Evolutionary conservation across 2,329 filamentous ascomycete species (phyloP), one percentile per base, ranked within the genome.

Genomic region (Westerdykella sp.): DNA sequence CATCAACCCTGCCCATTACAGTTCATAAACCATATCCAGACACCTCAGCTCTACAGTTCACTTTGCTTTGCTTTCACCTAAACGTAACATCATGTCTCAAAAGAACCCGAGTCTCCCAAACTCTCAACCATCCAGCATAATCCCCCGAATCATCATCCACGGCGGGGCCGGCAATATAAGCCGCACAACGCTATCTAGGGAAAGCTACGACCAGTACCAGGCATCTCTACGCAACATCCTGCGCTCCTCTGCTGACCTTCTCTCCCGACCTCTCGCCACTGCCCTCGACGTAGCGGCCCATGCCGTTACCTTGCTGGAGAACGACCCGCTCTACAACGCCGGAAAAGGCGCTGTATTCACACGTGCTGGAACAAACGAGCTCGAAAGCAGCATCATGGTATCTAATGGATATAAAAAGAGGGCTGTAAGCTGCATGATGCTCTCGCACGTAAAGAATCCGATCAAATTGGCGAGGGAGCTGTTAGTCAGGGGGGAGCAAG

Each of bases 341-440:
- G 88, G 82, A 6, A 83, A 81, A 56, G 90, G 90, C 41, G 86
- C 88, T 40, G 88, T 95, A 15, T 95, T 94, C 66, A 95, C 87
- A 0, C 80, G 83, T 40, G 82, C 84, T 51, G 90, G 89, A 14
- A 77, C 82, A 49, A 89, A 90, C 63, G 86, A 95, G 69, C 81
- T 95, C 48, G 89, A 95, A 68, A 86, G 87, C 1, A 86, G 81
- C 7, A 79, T 95, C 40, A 95, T 95, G 88, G 85, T 94, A 0
- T 85, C 84, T 2, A 75, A 75, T 22, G 84, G 83, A 0, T 73
- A 74, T 44, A 76, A 80, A 34, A 95, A 95, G 72, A 79, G 87
- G 30, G 87, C 82, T 13, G 85, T 87, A 0, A 87, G 86, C 3
- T 80, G 88, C 5, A 86, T 86, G 69, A 79, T 87, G 3, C 65